Percentiles rank a stretch among this genome's conserved stretches.
These are phyloP conservation scores for Chlorella sp. DNA, from an alignment of 139 green algal genomes.

Conservation along the genomic window DNA sequence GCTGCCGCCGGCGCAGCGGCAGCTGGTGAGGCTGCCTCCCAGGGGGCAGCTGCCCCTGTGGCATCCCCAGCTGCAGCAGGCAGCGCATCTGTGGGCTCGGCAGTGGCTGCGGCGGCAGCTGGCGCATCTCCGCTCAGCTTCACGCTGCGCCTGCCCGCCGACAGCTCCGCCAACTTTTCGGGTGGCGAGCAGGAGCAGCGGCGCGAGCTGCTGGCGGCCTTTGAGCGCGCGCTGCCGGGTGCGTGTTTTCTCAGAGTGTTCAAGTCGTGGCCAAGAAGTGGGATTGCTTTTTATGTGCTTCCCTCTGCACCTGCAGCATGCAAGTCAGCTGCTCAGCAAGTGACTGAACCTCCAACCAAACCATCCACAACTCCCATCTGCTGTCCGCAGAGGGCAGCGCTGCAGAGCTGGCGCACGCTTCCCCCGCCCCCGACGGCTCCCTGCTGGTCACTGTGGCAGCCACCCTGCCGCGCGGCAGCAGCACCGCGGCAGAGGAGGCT, in stretches of 20 bases:
- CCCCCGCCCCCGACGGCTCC: neutral
- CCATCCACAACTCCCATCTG: neutral
- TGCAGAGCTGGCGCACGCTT: neutral
- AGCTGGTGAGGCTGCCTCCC: neutral
- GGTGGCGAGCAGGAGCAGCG: constrained; percentile 4
- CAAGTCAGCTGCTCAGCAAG: too few relatives aligned
- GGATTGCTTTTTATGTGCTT: too few relatives aligned
- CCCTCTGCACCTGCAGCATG: too few relatives aligned
- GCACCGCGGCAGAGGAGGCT: constrained; percentile 22
- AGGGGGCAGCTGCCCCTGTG: neutral
- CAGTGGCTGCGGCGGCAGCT: neutral
- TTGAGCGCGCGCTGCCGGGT: constrained; percentile 26
- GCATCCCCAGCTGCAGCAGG: neutral
- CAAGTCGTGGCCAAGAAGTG: too few relatives aligned
- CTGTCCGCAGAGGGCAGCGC: constrained; percentile 33
- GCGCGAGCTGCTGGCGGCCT: constrained; percentile 11
- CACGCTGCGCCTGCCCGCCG: constrained; percentile 7
- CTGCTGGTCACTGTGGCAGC: constrained; percentile 7
- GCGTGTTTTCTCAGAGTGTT: too few relatives aligned
- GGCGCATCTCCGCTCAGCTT: constrained; percentile 9
- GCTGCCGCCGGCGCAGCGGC: neutral
- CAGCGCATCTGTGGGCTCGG: neutral
- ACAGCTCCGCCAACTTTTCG: neutral
- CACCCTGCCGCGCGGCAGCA: constrained; percentile 1
- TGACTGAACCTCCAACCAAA: too few relatives aligned